Base-by-base conservation (phyloP, 306 rosid genomes). In the Medicago lupulina region DNA sequence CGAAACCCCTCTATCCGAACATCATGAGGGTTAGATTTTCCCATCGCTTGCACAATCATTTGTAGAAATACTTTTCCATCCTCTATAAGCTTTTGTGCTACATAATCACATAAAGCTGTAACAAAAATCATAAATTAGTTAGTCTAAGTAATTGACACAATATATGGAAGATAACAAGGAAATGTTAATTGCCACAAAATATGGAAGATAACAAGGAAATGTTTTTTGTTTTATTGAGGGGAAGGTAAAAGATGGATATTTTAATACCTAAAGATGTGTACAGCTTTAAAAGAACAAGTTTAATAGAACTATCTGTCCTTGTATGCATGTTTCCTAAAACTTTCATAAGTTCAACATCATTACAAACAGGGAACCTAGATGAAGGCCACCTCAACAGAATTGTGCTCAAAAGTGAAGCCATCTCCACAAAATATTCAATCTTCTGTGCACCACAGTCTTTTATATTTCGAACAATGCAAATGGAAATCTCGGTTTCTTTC, bases 261-360 rank as follows among this genome's bases (percentile, higher is more conserved):
- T 76, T 73, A 55, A 78, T 92, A 94, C 98, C 97, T 90, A 92
- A 67, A 67, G 97, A 84, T 43, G 93, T 85, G 88, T 84, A 89
- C 83, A 94, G 72, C 89, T 86, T 90, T 91, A 90, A 79, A 81
- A 90, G 85, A 72, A 79, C 85, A 79, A 84, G 79, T 80, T 76
- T 87, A 28, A 51, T 71, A 58, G 82, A 63, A 58, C 38, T 71
- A 73, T 86, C 87, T 15, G 81, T 82, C 81, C 55, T 83, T 43
- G 64, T 55, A 80, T 76, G 75, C 74, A 87, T 70, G 66, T 79
- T 76, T 43, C 78, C 82, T 77, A 94, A 81, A 69, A 69, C 76
- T 79, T 78, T 80, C 86, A 82, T 88, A 76, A 89, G 70, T 64
- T 78, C 80, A 76, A 47, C 80, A 75, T 92, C 93, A 67, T 77